Conservation (phyloP, 2,329 filamentous ascomycete species). For the Fusarium pseudoanthophilum region DNA sequence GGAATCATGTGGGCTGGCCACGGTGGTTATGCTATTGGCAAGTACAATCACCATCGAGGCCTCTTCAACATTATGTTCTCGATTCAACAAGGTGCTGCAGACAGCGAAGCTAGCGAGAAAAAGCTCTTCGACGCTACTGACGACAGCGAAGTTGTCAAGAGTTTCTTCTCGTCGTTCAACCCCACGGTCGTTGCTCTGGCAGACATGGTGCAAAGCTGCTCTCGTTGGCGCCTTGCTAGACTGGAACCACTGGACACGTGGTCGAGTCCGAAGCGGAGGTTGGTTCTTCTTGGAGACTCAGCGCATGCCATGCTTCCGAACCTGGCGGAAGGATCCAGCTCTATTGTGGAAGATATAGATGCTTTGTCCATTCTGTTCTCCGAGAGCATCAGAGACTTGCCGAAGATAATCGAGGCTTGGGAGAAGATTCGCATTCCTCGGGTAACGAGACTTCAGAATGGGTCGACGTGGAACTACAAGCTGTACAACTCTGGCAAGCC, state of each 20-base stretch:
- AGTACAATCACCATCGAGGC: slow-evolving; percentile 11
- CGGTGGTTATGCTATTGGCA: slow-evolving; percentile 6
- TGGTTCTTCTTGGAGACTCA: background rate
- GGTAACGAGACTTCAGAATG: background rate
- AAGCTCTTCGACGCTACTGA: background rate
- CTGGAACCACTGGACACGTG: background rate
- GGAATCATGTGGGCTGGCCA: slow-evolving; percentile 15
- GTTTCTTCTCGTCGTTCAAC: background rate
- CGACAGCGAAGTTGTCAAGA: background rate
- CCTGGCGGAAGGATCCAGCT: background rate
- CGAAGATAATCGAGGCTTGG: background rate
- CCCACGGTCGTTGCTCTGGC: background rate
- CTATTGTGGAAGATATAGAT: slow-evolving; percentile 1
- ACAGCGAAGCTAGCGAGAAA: slow-evolving; percentile 3
- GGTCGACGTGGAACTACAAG: background rate
- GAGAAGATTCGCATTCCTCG: background rate
- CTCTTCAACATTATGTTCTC: slow-evolving; percentile 14
- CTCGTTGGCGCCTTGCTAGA: background rate
- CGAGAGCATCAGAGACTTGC: background rate
- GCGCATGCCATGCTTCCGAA: background rate
- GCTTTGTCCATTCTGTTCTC: background rate
- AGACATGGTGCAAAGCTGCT: slow-evolving; percentile 1
- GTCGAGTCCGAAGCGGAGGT: background rate
- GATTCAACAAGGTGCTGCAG: slow-evolving; percentile 1
- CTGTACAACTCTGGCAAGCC: background rate